Evolutionary conservation across 225 moss, liverwort and hornwort species (phyloP), one percentile per base, ranked within the genome.

Genomic region (Anthoceros angustus): DNA sequence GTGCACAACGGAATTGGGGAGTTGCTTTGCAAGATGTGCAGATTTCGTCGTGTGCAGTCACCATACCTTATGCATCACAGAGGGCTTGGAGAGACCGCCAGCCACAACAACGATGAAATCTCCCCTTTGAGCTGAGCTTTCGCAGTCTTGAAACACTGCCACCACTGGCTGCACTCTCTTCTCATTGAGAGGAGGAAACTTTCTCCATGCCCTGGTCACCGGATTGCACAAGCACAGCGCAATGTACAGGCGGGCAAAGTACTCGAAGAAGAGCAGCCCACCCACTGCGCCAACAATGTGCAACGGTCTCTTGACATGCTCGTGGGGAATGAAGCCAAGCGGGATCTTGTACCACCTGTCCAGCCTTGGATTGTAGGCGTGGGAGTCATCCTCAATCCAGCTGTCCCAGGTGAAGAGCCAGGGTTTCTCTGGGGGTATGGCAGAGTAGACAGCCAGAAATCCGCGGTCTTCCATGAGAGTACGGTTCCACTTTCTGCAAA

Each of bases 361-460:
- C 25, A 65, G 67, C 43, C 61, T 26, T 12, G 84, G 84, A 42
- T 84, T 77, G 26, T 77, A 84, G 8, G 79, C 84, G 68, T 82
- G 75, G 10, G 80, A 70, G 41, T 72, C 77, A 77, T 82, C 80
- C 18, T 38, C 84, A 77, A 67, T 79, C 79, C 55, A 55, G 25
- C 79, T 82, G 64, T 84, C 82, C 39, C 81, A 82, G 73, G 82
- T 48, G 67, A 79, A 84, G 20, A 84, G 71, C 84, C 84, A 84
- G 61, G 77, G 73, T 46, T 68, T 68, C 48, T 68, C 45, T 16
- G 24, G 68, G 75, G 60, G 42, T 15, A 55, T 23, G 7, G 8
- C n/a, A 5, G 55, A 15, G 55, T 55, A 55, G 55, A 55, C 55
- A 20, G 55, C 55, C 55, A 55, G n/a, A 23, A 55, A 55, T 7